phyloP scores from a whole-genome alignment of 805 yeast genomes.

The Priceomyces carsonii region DNA sequence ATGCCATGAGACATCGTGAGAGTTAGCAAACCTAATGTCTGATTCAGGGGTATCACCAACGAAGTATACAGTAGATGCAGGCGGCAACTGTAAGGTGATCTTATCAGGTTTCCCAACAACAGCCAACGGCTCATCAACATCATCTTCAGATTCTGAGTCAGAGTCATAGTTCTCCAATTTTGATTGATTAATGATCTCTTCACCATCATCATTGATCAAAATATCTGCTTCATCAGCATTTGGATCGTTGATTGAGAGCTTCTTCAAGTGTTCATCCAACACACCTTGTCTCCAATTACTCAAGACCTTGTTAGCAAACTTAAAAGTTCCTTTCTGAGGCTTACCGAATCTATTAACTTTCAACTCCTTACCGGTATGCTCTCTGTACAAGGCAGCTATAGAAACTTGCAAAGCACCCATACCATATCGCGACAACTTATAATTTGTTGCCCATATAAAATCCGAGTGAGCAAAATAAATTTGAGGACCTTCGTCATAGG shows the following conservation, averaged over 20 bases:
- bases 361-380: constrained; percentile 80
- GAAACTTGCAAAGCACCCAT: constrained; percentile 94
- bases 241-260: constrained; percentile 44
- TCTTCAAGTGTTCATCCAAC: constrained; percentile 70
- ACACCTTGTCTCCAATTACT: constrained; percentile 77
- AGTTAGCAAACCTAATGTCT: constrained; percentile 83
- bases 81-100: constrained; percentile 63
- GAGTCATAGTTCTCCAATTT: constrained; percentile 38
- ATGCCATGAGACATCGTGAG: constrained; percentile 82
- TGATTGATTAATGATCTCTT: constrained; percentile 43
- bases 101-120: constrained; percentile 36
- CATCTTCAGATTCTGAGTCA: constrained; percentile 31
- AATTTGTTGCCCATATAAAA: constrained; percentile 91
- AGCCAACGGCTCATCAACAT: constrained; percentile 41
- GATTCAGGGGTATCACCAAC: constrained; percentile 92
- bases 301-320: constrained; percentile 77
- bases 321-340: constrained; percentile 85
- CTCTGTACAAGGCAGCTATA: constrained; percentile 79
- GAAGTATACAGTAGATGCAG: constrained; percentile 83
- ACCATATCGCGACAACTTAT: constrained; percentile 79
- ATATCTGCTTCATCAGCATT: constrained; percentile 43
- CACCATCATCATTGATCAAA: constrained; percentile 44
- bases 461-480: constrained; percentile 90
- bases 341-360: constrained; percentile 85
- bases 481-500: constrained; percentile 76